Evolutionary conservation across 1,139 yeast genomes (phyloP).

Genomic region (Suhomyces bribrorum): DNA sequence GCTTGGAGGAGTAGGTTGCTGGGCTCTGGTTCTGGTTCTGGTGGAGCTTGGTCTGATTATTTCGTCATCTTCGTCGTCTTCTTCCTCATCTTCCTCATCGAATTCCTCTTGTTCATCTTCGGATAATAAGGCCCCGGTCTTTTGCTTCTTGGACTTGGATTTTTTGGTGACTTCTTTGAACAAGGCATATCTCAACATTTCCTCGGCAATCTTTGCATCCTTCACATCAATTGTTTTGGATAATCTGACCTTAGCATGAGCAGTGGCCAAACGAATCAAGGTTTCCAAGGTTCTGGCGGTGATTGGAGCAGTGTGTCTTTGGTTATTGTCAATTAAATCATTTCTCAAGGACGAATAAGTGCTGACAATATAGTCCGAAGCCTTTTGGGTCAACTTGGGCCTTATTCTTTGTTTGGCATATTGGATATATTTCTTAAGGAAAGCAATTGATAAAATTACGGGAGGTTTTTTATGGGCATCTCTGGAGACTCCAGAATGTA

Average conservation of each 20-base stretch:
- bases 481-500: slow-evolving; percentile 75
- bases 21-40: slow-evolving; percentile 11
- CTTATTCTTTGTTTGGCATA: slow-evolving; percentile 87
- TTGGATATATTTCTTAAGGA: slow-evolving; percentile 88
- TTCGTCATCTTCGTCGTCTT: slow-evolving; percentile 13
- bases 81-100: slow-evolving; percentile 8
- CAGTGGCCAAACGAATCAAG: slow-evolving; percentile 89
- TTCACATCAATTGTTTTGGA: slow-evolving; percentile 70
- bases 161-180: slow-evolving; percentile 68
- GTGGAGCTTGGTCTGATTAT: slow-evolving; percentile 15
- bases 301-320: slow-evolving; percentile 88
- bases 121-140: slow-evolving; percentile 24
- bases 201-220: slow-evolving; percentile 89
- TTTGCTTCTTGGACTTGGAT: slow-evolving; percentile 35
- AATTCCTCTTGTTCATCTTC: slow-evolving; percentile 26
- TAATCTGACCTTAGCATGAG: slow-evolving; percentile 93
- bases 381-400: slow-evolving; percentile 78
- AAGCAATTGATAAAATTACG: slow-evolving; percentile 75
- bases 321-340: slow-evolving; percentile 69
- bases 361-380: slow-evolving; percentile 78
- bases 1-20: slow-evolving; percentile 7
- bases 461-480: slow-evolving; percentile 45
- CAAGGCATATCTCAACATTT: slow-evolving; percentile 78
- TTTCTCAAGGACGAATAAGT: slow-evolving; percentile 83
- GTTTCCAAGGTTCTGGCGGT: slow-evolving; percentile 98